phyloP scores from a whole-genome alignment of 768 basidiomycete genomes.

The Hemileccinum impolitum region DNA sequence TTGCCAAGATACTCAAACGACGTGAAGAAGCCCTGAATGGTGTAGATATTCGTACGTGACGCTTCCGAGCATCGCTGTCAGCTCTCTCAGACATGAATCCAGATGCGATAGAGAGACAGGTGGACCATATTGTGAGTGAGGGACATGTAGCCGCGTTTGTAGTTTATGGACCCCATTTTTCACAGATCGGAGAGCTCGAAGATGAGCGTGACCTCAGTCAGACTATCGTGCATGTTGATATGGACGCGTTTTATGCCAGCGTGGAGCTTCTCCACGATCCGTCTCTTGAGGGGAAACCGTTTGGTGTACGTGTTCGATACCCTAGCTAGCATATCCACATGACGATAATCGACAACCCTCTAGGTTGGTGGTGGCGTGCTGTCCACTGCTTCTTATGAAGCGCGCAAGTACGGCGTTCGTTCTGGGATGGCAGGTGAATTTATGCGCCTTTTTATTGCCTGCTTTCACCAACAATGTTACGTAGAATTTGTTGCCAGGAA shows the following conservation, averaged over 20 bases:
- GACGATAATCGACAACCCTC: constrained; percentile 10
- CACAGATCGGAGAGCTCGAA: constrained; percentile 66
- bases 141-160: neutral
- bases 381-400: constrained; percentile 89
- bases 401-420: constrained; percentile 84
- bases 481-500: constrained; percentile 89
- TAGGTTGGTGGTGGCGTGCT: constrained; percentile 82
- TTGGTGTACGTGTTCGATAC: constrained; percentile 50
- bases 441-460: neutral
- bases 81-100: neutral
- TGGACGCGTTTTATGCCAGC: constrained; percentile 90
- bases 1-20: constrained; percentile 62
- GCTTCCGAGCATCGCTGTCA: neutral
- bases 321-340: neutral
- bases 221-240: constrained; percentile 90
- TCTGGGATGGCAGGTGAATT: constrained; percentile 92
- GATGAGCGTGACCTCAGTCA: constrained; percentile 74
- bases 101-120: constrained; percentile 61
- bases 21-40: constrained; percentile 56
- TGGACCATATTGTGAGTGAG: constrained; percentile 67
- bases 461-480: neutral
- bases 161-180: neutral
- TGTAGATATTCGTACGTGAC: constrained; percentile 52
- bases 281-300: constrained; percentile 64
- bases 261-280: constrained; percentile 72